Evolutionary conservation across 305 asterid genomes (phyloP).

Genomic region (Fraxinus latifolia): DNA sequence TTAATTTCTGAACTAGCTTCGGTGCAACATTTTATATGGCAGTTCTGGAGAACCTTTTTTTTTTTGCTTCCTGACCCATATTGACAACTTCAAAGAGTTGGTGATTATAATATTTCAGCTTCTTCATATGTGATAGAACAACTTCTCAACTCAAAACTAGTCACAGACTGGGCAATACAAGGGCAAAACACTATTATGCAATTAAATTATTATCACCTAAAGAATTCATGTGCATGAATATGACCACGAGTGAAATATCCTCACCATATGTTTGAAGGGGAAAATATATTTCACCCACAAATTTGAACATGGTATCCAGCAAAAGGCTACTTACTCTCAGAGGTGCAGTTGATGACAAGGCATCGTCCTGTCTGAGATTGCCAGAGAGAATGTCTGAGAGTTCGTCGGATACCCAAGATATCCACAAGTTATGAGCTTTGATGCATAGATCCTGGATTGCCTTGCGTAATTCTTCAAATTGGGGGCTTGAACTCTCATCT

Average conservation of each 20-base stretch:
- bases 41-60: not conserved
- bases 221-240: not conserved
- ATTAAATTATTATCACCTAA: slow-evolving; percentile 7
- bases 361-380: slow-evolving; percentile 71
- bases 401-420: slow-evolving; percentile 80
- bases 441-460: slow-evolving; percentile 73
- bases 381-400: slow-evolving; percentile 56
- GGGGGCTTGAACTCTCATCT: slow-evolving; percentile 74
- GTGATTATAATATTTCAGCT: not conserved
- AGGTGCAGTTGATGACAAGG: slow-evolving; percentile 70
- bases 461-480: slow-evolving; percentile 71
- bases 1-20: not conserved
- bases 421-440: slow-evolving; percentile 88
- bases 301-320: slow-evolving; percentile 1
- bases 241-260: not conserved
- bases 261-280: slow-evolving; percentile 8
- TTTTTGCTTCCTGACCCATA: not conserved
- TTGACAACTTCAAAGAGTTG: not conserved
- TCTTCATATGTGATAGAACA: not conserved
- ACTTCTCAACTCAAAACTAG: not conserved
- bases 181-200: slow-evolving; percentile 3
- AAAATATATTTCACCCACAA: slow-evolving; percentile 14
- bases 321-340: slow-evolving; percentile 60
- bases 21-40: not conserved
- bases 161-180: slow-evolving; percentile 2